These are phyloP conservation scores for Ajuga chamaepitys DNA, from an alignment of 257 asterid species.

Conservation along the genomic window DNA sequence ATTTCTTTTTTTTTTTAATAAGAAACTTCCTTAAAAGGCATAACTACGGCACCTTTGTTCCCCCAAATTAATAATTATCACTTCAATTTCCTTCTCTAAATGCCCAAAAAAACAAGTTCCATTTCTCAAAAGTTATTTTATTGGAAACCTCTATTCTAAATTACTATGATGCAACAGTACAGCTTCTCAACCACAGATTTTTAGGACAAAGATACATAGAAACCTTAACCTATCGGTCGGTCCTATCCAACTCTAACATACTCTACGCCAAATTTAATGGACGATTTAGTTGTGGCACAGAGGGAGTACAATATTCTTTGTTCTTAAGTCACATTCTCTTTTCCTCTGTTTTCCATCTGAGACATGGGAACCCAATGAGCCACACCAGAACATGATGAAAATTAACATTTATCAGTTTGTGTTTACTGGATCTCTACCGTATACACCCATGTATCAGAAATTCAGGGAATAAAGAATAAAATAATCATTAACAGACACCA, in stretches of 20 bases:
- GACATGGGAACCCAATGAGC: not conserved
- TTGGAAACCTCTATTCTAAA: no score
- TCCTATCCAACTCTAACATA: no score
- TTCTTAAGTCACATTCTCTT: not conserved
- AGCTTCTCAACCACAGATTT: no score
- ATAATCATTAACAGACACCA: not conserved
- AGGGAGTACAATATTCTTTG: not conserved
- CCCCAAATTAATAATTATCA: not conserved
- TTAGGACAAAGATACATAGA: not conserved
- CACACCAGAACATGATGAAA: not conserved
- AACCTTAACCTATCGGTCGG: not conserved
- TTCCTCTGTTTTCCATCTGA: not conserved
- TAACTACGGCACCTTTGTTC: not conserved
- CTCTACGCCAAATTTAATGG: not conserved
- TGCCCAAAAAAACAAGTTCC: not conserved
- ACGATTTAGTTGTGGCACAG: not conserved
- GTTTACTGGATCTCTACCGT: not conserved
- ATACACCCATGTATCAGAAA: not conserved
- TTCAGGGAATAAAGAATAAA: not conserved
- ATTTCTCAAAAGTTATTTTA: not conserved
- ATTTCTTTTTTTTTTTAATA: no score
- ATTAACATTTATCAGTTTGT: not conserved
- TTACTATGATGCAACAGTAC: no score
- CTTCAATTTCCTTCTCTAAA: not conserved
- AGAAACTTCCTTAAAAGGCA: no score